These are phyloP conservation scores for Cryptococcus sp. DNA, from an alignment of 1,284 basidiomycete species.

Conservation along the genomic window DNA sequence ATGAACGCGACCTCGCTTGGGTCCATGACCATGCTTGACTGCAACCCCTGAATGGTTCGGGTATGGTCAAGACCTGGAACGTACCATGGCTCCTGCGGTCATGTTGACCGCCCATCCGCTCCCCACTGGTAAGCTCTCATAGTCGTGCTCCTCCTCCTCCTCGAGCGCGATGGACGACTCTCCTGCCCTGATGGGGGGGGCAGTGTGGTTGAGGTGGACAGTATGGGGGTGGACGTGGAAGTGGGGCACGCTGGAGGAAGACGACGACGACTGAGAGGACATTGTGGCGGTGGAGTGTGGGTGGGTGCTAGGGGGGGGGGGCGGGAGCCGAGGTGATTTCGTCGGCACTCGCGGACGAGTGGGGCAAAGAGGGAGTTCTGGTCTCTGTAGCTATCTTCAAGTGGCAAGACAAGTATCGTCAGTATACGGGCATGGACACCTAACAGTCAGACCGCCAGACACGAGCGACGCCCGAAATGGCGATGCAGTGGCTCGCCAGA, in stretches of 20 bases:
- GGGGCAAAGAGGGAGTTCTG: no score
- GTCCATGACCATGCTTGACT: neutral
- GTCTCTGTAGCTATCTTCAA: no score
- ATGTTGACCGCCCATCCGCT: slow-evolving; percentile 70
- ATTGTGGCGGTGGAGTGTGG: no score
- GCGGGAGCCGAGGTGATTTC: no score
- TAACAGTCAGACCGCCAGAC: no score
- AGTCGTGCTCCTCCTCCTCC: slow-evolving; percentile 49
- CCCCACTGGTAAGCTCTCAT: slow-evolving; percentile 49
- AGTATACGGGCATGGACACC: no score
- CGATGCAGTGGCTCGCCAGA: no score
- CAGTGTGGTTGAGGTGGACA: slow-evolving; percentile 25
- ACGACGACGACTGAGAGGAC: neutral
- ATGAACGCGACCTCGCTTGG: slow-evolving; percentile 1
- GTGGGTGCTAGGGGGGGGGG: no score
- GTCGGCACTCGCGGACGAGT: no score
- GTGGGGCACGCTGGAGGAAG: slow-evolving; percentile 14
- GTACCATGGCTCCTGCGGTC: slow-evolving; percentile 90
- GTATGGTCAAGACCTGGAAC: slow-evolving; percentile 34
- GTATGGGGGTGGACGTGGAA: slow-evolving; percentile 28
- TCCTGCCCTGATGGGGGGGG: slow-evolving; percentile 17
- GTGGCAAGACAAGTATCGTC: no score
- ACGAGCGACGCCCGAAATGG: no score
- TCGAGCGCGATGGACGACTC: slow-evolving; percentile 20
- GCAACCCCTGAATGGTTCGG: neutral